Base-by-base conservation (phyloP, 139 green algal species). In the Penium margaritaceum region DNA sequence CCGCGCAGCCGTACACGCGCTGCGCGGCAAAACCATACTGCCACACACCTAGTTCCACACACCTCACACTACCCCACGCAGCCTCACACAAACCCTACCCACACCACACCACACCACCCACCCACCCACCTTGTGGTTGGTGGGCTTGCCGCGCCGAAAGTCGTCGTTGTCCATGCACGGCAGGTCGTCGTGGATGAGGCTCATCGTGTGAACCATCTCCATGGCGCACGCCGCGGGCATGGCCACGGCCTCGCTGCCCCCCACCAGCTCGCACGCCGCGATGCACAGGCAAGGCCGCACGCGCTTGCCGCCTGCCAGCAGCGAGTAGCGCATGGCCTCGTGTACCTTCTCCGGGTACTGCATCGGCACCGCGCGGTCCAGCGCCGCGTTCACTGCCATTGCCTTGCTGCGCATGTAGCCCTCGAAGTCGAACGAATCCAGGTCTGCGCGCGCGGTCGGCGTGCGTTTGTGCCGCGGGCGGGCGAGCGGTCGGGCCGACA, bases 151-250 rank as follows among this genome's bases (percentile, higher is more conserved):
- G 33, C 90, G 78, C 36, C 94, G 75, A 84, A 98, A 97, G 85
- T 98, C 92, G 75, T 99, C 95, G 70, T 99, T 97, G 87, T 99
- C 95, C 89, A 99, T 97, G 44, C 84, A 88, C 12, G 94, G 94
- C 65, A 99, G 85, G 82, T 99, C 94, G 63, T 95, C 91, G 79
- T 96, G 90, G 70, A 96, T 95, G 29, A 95, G 75, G 19, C 80
- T 90, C 94, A 99, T 99, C 24, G 92, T 98, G 88, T 99, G 95
- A 44, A 98, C 88, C 88, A 98, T 96, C 79, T 99, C 94, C 85
- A 98, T 87, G 34, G 93, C 91, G 72, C 92, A 97, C 4, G 95
- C 95, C 24, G 93, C 85, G 12, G 93, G 91, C 87, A 98, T 91
- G 21, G 89, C 90, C 44, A 81, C 38, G 35, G 88, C 78, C 4